A percentile compares a stretch with the other conserved stretches of the same genome.
Evolutionary conservation across 2,329 filamentous ascomycete species (phyloP).

Genomic region (Clarireedia homoeocarpa): DNA sequence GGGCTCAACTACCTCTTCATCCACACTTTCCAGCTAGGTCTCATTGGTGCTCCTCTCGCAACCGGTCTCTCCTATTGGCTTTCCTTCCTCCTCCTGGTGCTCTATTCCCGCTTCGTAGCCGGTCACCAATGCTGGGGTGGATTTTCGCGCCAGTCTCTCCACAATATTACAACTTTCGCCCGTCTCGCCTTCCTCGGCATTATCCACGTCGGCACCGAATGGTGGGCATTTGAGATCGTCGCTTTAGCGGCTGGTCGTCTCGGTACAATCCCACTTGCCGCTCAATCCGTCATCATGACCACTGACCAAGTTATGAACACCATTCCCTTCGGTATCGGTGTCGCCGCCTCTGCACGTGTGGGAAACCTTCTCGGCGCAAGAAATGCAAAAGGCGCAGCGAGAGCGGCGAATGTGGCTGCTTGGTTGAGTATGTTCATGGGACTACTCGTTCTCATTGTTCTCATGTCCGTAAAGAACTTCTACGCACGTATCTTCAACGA

Average conservation of each 20-base stretch:
- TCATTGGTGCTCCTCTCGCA: conserved; percentile 73
- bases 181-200: conserved; percentile 69
- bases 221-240: conserved; percentile 93
- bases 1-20: conserved; percentile 76
- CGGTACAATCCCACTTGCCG: conserved; percentile 71
- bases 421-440: conserved; percentile 65
- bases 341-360: conserved; percentile 69
- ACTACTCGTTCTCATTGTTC: conserved; percentile 52
- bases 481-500: conserved; percentile 79
- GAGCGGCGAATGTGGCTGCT: conserved; percentile 69
- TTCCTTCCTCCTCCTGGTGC: conserved; percentile 67
- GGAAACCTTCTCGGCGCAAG: conserved; percentile 72
- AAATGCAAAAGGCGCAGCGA: conserved; percentile 55
- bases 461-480: conserved; percentile 63
- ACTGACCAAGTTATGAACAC: conserved; percentile 73
- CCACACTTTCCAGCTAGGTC: conserved; percentile 60
- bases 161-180: conserved; percentile 63
- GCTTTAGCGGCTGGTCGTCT: conserved; percentile 73
- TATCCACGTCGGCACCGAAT: conserved; percentile 81
- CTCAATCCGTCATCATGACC: conserved; percentile 86
- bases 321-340: conserved; percentile 78
- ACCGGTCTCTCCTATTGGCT: conserved; percentile 83
- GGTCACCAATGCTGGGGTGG: conserved; percentile 78
- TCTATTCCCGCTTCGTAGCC: conserved; percentile 62
- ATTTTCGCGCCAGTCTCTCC: conserved; percentile 53